Evolutionary conservation across 306 rosid species (phyloP).

Genomic region (Quercus suber): DNA sequence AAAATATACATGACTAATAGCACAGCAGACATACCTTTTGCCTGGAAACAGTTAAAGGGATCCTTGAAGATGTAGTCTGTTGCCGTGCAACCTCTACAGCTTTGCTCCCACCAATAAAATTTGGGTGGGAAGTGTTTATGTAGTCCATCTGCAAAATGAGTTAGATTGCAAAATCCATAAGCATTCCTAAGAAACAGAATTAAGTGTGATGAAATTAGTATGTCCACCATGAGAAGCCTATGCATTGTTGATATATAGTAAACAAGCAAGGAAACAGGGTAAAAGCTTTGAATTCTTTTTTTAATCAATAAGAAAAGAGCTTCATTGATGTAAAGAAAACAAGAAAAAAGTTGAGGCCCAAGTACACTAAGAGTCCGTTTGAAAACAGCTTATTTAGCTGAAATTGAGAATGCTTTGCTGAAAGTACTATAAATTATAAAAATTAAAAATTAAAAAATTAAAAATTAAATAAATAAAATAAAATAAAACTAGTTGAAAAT

Average conservation of each 20-base stretch:
- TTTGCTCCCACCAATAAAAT: constrained; percentile 95
- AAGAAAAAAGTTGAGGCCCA: too few species aligned
- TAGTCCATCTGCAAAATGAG: constrained; percentile 82
- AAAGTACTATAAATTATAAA: too few species aligned
- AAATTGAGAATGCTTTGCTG: too few species aligned
- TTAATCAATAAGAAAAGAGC: too few species aligned
- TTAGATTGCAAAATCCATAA: not conserved
- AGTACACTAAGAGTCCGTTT: too few species aligned
- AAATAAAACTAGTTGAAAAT: too few species aligned
- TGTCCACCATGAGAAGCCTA: not conserved
- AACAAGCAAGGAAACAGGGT: not conserved
- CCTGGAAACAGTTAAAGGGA: constrained; percentile 52
- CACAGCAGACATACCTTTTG: constrained; percentile 56
- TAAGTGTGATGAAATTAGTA: not conserved
- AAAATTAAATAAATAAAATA: too few species aligned
- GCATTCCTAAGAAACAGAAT: not conserved
- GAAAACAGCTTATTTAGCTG: too few species aligned
- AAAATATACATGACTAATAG: constrained; percentile 15
- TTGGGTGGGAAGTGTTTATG: constrained; percentile 95
- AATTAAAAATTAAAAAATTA: too few species aligned
- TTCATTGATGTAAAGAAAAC: too few species aligned
- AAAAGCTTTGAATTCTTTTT: not conserved
- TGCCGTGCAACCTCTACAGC: constrained; percentile 81
- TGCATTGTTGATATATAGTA: not conserved
- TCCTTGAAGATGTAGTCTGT: constrained; percentile 73